phyloP scores from a whole-genome alignment of 2,329 filamentous ascomycete species.

The Verticillium alfalfae region DNA sequence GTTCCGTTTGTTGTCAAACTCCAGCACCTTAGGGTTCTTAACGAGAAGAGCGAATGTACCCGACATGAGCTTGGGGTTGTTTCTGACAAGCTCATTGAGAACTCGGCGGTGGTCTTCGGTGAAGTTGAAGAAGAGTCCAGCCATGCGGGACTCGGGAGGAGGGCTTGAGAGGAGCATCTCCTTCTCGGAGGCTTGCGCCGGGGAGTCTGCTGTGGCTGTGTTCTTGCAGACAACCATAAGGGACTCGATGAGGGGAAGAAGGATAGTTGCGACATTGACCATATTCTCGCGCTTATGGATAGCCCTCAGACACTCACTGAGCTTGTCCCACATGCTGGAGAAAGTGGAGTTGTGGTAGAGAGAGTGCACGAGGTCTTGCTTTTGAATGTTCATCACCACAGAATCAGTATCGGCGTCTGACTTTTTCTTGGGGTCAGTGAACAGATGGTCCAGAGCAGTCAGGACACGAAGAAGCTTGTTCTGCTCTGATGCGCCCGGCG shows the following conservation, averaged over 20 bases:
- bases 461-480: conserved; percentile 90
- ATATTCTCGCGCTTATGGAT: conserved; percentile 92
- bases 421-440: conserved; percentile 69
- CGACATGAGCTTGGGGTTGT: conserved; percentile 97
- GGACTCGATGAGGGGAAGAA: conserved; percentile 89
- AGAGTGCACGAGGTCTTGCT: conserved; percentile 78
- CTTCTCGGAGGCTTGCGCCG: conserved; percentile 42
- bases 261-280: conserved; percentile 93
- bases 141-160: conserved; percentile 74
- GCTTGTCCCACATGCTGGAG: conserved; percentile 82
- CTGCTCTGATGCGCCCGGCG: conserved; percentile 90
- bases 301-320: conserved; percentile 81
- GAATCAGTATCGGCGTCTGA: conserved; percentile 39
- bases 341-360: conserved; percentile 92
- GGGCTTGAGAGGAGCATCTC: conserved; percentile 67
- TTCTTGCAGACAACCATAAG: conserved; percentile 99
- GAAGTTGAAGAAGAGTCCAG: conserved; percentile 91
- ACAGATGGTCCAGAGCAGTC: conserved; percentile 91
- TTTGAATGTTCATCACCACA: conserved; percentile 49
- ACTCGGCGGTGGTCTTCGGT: conserved; percentile 97
- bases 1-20: conserved; percentile 99
- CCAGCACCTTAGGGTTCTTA: conserved; percentile 97
- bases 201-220: conserved; percentile 70
- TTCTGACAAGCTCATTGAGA: conserved; percentile 92
- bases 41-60: conserved; percentile 93